Percentiles rank a stretch among this genome's conserved stretches.
Evolutionary conservation across 306 rosid genomes (phyloP).

Genomic region (Fragaria nilgerrensis): DNA sequence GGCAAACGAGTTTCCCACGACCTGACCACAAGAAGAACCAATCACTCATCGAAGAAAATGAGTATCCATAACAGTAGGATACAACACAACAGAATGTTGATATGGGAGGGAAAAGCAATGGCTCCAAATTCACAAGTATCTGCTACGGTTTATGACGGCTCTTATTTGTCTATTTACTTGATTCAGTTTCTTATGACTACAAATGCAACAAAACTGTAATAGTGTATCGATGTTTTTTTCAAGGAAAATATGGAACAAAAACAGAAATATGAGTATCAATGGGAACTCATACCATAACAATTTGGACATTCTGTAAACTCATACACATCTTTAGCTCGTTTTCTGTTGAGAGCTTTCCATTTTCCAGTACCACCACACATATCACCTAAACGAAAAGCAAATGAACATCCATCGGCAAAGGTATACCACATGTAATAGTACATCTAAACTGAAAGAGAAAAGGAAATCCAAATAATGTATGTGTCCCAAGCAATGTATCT

Average conservation of each 20-base stretch:
- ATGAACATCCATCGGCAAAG: no score
- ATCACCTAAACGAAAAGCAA: no score
- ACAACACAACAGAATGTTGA: not conserved
- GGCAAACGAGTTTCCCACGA: slow-evolving; percentile 92
- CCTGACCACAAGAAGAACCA: slow-evolving; percentile 41
- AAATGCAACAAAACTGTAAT: not conserved
- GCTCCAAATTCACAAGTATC: not conserved
- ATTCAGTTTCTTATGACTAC: not conserved
- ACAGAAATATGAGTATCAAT: no score
- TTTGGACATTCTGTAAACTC: no score
- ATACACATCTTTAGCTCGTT: no score
- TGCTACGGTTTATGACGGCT: not conserved
- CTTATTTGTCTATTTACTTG: not conserved
- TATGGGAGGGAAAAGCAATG: not conserved
- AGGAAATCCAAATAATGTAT: no score
- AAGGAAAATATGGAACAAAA: not conserved
- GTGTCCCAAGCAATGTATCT: no score
- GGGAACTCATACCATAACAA: no score
- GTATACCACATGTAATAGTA: no score
- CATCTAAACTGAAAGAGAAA: no score
- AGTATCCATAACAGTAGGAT: not conserved
- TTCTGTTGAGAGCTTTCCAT: no score
- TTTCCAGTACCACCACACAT: no score
- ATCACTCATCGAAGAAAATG: slow-evolving; percentile 11
- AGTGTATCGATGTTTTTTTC: not conserved